Evolutionary conservation across 257 asterid species (phyloP), one percentile per base, ranked within the genome.

Genomic region (Voacanga thouarsii): DNA sequence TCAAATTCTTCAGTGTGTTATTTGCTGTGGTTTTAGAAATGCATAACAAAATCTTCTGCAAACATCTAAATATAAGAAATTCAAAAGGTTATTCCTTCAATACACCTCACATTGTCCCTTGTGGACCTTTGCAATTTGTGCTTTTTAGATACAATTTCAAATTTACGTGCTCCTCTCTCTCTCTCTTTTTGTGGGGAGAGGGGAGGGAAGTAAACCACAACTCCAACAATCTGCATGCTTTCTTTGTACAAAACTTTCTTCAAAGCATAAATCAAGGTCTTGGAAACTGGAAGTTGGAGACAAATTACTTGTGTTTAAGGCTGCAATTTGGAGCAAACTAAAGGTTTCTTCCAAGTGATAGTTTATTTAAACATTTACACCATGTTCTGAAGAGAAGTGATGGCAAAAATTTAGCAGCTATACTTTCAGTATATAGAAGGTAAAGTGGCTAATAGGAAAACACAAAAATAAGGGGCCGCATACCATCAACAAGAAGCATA

Each of bases 401-500:
- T 39, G 37, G 44, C 12, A 61, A 64, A 15, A 15, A 12, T 6
- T 5, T 64, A 64, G 44, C 44, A 64, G 70, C 70, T 12, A 30
- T 30, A 60, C 71, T 33, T 66, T 33, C 7, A 66, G 6, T 66
- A 33, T 66, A 26, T 10, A 37, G 16, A 66, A 18, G 1, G 5
- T 33, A 28, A 66, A 66, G 0, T 66, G 19, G 44, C 21, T 30
- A 28, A 64, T 64, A 49, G 8, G 1, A 64, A 64, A 16, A 64
- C 28, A 60, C 15, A 63, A 28, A 6, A 66, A 33, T 33, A 33
- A 76, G 53, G 55, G 80, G 43, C 41, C 73, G 9, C 37, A 50
- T 87, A 96, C 99, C 98, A 92, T 93, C 98, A 82, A 96, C 98
- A 45, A 96, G 98, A 84, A 96, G 95, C 95, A 90, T 93, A 86